Conservation (phyloP, 1,284 basidiomycete species). For the Mycena sp. region DNA sequence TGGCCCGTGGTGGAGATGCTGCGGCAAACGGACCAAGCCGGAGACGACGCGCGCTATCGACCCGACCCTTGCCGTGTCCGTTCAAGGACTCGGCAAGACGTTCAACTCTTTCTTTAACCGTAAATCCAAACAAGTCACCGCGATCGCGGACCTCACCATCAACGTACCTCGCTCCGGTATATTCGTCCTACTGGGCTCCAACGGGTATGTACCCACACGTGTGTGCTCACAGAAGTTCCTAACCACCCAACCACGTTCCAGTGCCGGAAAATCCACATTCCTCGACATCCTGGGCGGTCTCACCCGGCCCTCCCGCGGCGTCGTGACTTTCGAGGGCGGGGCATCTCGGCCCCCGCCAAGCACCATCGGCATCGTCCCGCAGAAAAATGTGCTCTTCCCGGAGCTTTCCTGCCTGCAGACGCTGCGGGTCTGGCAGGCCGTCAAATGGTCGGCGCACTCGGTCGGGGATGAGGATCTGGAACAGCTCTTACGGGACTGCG, state of each 20-base stretch:
- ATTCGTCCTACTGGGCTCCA: slow-evolving; percentile 79
- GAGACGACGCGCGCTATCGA: slow-evolving; percentile 38
- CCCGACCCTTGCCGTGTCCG: slow-evolving; percentile 62
- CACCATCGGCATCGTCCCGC: slow-evolving; percentile 77
- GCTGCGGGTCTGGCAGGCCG: slow-evolving; percentile 74
- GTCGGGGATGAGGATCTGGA: slow-evolving; percentile 63
- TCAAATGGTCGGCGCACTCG: slow-evolving; percentile 70
- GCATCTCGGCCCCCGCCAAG: slow-evolving; percentile 62
- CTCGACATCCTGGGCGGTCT: slow-evolving; percentile 75
- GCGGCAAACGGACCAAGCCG: slow-evolving; percentile 35
- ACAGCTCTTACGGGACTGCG: slow-evolving; percentile 74
- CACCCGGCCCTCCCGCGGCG: slow-evolving; percentile 64
- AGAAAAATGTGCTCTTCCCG: slow-evolving; percentile 85
- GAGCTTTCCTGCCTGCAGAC: slow-evolving; percentile 82
- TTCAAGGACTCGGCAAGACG: slow-evolving; percentile 66
- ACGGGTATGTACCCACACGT: slow-evolving; percentile 54
- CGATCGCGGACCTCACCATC: slow-evolving; percentile 70
- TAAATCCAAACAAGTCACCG: slow-evolving; percentile 52
- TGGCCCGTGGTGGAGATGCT: slow-evolving; percentile 39
- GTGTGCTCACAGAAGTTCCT: background rate
- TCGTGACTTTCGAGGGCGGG: slow-evolving; percentile 70
- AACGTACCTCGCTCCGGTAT: slow-evolving; percentile 76
- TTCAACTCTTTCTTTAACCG: slow-evolving; percentile 55
- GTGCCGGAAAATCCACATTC: slow-evolving; percentile 83
- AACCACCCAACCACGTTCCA: slow-evolving; percentile 36